Conservation (phyloP, 805 yeast genomes). For the Wickerhamiella brachini region DNA sequence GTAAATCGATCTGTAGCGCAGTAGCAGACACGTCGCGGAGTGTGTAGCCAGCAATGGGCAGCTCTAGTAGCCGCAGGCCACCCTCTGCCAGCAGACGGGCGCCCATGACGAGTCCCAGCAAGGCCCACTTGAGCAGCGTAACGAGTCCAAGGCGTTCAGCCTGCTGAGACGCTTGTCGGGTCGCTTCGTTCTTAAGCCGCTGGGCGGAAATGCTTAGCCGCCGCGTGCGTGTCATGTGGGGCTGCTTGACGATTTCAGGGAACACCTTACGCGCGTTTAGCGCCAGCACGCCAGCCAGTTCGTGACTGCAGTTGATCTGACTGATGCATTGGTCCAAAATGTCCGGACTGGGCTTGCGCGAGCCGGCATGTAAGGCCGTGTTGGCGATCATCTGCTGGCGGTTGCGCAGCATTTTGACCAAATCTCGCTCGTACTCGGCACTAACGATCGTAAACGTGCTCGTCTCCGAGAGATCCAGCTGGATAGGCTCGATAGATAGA, state of each 20-base stretch:
- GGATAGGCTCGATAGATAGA: slow-evolving; percentile 59
- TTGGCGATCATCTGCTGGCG: slow-evolving; percentile 9
- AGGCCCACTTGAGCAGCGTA: slow-evolving; percentile 6
- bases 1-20: slow-evolving; percentile 64
- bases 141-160: slow-evolving; percentile 4
- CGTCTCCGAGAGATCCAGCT: slow-evolving; percentile 33
- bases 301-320: slow-evolving; percentile 26
- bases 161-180: slow-evolving; percentile 3
- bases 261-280: slow-evolving; percentile 18
- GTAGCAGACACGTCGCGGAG: slow-evolving; percentile 38
- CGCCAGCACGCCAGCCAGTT: slow-evolving; percentile 20
- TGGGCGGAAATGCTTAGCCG: slow-evolving; percentile 17
- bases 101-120: slow-evolving; percentile 14
- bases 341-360: slow-evolving; percentile 1
- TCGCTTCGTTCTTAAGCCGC: slow-evolving; percentile 2
- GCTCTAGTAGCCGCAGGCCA: slow-evolving; percentile 22
- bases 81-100: slow-evolving; percentile 22
- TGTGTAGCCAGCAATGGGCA: slow-evolving; percentile 9
- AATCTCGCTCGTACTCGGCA: slow-evolving; percentile 7
- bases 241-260: slow-evolving; percentile 13
- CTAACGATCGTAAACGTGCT: slow-evolving; percentile 2
- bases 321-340: slow-evolving; percentile 17
- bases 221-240: slow-evolving; percentile 8
- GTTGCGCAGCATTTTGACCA: slow-evolving; percentile 1
- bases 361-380: slow-evolving; percentile 13